Evolutionary conservation across 2,329 filamentous ascomycete genomes (phyloP), one percentile per base, ranked within the genome.

Genomic region (Paraphaeosphaeria sporulosa): DNA sequence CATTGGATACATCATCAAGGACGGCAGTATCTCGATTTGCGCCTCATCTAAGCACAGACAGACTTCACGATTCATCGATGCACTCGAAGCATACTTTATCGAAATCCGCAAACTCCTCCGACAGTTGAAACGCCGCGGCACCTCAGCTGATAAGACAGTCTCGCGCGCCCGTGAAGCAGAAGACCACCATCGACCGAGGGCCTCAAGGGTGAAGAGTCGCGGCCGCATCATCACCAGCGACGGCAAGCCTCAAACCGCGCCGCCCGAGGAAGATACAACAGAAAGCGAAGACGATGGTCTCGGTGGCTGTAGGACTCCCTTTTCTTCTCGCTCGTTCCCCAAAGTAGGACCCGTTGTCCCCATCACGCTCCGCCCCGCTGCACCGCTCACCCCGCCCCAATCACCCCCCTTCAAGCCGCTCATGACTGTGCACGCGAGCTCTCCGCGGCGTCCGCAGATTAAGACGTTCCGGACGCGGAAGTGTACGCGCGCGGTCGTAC

Each of bases 1-100:
- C 32, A 97, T 99, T 58, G 95, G 95, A 2, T 99, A 99, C 81
- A 98, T 99, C 72, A 97, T 99, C 85, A 99, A 99, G 79, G 93
- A 96, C 67, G 92, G 95, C 55, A 86, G 88, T 51, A 91, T 98
- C 62, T 93, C 90, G 49, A 94, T 99, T 63, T 98, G 95, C 77
- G 93, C 94, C 0, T 91, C 90, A 15, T 95, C 91, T 72, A 97
- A 97, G 80, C 95, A 99, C 77, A 84, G 95, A 43, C 95, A 99
- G 80, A 99, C 95, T 0, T 89, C 89, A 68, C 89, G 95, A 6
- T 96, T 95, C 73, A 88, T 98, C 62, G 93, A 96, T 71, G 92
- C 93, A 0, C 82, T 98, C 2, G 95, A 98, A 77, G 90, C 87
- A 63, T 99, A 98, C 76, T 86, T 98, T 52, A 83, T 96, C 13